These are phyloP conservation scores for Russula foetens DNA, from an alignment of 768 basidiomycete species.

Conservation along the genomic window DNA sequence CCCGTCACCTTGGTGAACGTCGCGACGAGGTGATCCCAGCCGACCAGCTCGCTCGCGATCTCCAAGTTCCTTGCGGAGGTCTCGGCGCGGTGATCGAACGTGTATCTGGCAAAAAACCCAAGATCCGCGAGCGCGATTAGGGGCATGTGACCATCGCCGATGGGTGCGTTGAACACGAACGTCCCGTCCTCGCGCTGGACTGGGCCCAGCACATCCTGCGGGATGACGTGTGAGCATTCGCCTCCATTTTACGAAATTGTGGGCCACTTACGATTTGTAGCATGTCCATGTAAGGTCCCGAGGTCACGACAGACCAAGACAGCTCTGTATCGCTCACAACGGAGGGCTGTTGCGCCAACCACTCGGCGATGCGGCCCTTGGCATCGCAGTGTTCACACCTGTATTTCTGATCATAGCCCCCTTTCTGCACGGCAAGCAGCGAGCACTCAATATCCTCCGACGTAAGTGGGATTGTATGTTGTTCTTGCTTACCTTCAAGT, in stretches of 20 bases:
- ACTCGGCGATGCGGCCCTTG: slow-evolving; percentile 34
- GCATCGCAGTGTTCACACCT: slow-evolving; percentile 33
- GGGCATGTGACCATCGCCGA: slow-evolving; percentile 24
- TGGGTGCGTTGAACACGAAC: slow-evolving; percentile 24
- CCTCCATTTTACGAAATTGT: not conserved
- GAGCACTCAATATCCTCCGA: not conserved
- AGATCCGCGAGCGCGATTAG: slow-evolving; percentile 28
- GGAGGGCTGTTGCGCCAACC: slow-evolving; percentile 29
- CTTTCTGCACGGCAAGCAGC: slow-evolving; percentile 7
- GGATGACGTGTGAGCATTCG: not conserved
- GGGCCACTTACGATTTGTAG: slow-evolving; percentile 28
- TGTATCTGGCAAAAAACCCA: slow-evolving; percentile 27
- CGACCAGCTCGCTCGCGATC: slow-evolving; percentile 24
- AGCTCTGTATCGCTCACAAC: slow-evolving; percentile 26
- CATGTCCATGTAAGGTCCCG: slow-evolving; percentile 37
- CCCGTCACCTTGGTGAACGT: slow-evolving; percentile 27
- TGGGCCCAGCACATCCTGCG: slow-evolving; percentile 21
- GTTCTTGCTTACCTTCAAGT: slow-evolving; percentile 26
- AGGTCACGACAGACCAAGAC: slow-evolving; percentile 33
- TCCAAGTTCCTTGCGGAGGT: slow-evolving; percentile 24
- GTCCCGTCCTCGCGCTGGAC: slow-evolving; percentile 25
- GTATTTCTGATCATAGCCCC: slow-evolving; percentile 25
- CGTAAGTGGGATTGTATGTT: no score
- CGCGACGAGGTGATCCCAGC: slow-evolving; percentile 23
- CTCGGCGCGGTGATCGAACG: slow-evolving; percentile 25